Percentiles rank a stretch among this genome's conserved stretches.
phyloP scores from a whole-genome alignment of 1,139 yeast species.

The Sugiyamaella pinicola region DNA sequence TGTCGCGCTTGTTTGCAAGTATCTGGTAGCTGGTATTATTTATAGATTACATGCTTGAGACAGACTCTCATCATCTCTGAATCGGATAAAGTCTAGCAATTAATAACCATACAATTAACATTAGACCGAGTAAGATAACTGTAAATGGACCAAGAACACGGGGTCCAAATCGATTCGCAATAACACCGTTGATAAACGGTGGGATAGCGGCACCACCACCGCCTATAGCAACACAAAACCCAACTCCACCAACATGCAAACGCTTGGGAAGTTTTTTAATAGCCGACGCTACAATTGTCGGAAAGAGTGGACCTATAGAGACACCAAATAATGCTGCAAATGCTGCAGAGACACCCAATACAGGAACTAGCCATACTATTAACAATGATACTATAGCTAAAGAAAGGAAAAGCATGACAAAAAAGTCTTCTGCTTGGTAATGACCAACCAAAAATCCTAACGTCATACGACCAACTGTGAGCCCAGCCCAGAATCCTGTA shows the following conservation, averaged over 20 bases:
- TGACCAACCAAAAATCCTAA: conserved; percentile 43
- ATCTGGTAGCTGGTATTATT: too few species aligned
- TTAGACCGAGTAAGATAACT: conserved; percentile 19
- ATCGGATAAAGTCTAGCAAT: conserved; percentile 7
- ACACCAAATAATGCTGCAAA: conserved; percentile 59
- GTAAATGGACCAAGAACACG: conserved; percentile 22
- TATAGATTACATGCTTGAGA: background rate
- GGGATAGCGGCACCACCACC: conserved; percentile 70
- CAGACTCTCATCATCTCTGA: background rate
- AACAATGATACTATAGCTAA: conserved; percentile 29
- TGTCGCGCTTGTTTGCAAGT: too few species aligned
- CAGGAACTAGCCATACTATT: conserved; percentile 34
- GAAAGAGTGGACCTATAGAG: conserved; percentile 77
- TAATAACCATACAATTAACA: conserved; percentile 23
- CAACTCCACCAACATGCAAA: conserved; percentile 66
- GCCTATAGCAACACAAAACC: conserved; percentile 74
- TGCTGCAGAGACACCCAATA: conserved; percentile 34
- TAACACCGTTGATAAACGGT: conserved; percentile 36
- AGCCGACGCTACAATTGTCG: conserved; percentile 68
- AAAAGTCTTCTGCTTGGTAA: conserved; percentile 29
- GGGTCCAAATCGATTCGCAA: conserved; percentile 29
- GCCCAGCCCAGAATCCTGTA: conserved; percentile 73
- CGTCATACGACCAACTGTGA: conserved; percentile 60
- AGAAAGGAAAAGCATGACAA: conserved; percentile 27
- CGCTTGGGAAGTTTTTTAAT: conserved; percentile 61